Base-by-base conservation (phyloP, 495 filamentous ascomycete species). In the Terfezia claveryi region DNA sequence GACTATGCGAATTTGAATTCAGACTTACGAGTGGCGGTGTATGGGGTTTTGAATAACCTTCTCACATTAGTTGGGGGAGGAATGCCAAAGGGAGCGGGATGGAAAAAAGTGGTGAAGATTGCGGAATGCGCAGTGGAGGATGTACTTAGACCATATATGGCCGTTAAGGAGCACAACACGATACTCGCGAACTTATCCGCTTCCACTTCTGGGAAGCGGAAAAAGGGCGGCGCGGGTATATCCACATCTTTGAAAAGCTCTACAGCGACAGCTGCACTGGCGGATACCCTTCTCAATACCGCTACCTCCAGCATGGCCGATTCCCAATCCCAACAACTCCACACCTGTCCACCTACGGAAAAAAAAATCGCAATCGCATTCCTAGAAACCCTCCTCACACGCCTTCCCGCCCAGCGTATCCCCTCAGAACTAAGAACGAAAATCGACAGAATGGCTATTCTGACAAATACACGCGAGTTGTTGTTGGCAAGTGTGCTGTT, bases 401-500 rank as follows among this genome's bases (percentile, higher is more conserved):
- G 57, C 32, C 14, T 65, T 3, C 60, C 57, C 1, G 54, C 60
- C 11, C 17, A 50, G 10, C 41, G 54, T 16, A 20, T 65, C 27
- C 57, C 54, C 10, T 54, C 63, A 0, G 63, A 66, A 50, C 38
- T 59, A 7, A 49, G 63, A 36, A 64, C 54, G 6, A 57, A 61
- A 44, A 52, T 66, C 38, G 63, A 66, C 27, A 58, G 63, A 36
- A 60, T 60, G 9, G 60, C 63, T 4, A 52, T 66, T 36, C 27
- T 65, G 49, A 62, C 63, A n/a, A 37, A 27, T 10, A 66, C 62
- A 3, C 53, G 56, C 23, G 56, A 56, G 12, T 63, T 63, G 2
- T 55, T 66, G 51, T 54, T 65, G 16, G 63, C 63, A 1, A 64
- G 63, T 11, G 63, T 65, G 11, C 50, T 65, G 32, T 65, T 62